These are phyloP conservation scores for Ceratocystis eucalypticola DNA, from an alignment of 2,329 filamentous ascomycete species.

Conservation along the genomic window DNA sequence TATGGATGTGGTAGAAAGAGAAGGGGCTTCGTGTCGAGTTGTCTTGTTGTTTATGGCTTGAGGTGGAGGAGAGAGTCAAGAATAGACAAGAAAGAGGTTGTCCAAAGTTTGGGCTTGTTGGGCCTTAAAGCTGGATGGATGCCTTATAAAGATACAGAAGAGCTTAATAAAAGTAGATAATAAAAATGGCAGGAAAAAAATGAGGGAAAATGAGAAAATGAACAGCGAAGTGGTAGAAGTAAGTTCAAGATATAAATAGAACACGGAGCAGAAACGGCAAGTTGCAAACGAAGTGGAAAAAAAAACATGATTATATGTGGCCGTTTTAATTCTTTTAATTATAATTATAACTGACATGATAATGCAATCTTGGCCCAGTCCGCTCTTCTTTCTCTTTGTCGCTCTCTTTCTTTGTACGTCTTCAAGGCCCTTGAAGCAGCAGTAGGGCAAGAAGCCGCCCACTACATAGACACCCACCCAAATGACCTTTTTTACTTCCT, in stretches of 20 bases:
- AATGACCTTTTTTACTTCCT: neutral
- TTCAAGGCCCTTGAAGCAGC: too few species aligned
- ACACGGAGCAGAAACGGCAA: neutral
- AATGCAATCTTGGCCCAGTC: neutral
- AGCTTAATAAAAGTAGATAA: neutral
- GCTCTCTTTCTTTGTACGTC: too few species aligned
- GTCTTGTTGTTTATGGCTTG: neutral
- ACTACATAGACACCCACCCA: neutral
- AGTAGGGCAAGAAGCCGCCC: too few species aligned
- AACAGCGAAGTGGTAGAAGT: neutral
- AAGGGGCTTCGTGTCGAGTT: neutral
- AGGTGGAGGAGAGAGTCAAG: neutral
- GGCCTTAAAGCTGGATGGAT: neutral
- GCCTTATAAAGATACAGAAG: constrained; percentile 7
- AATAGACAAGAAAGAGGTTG: constrained; percentile 5
- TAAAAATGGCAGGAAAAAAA: constrained; percentile 1
- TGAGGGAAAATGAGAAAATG: neutral
- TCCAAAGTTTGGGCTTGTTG: neutral
- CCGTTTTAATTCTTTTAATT: too few species aligned
- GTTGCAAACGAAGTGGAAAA: too few species aligned
- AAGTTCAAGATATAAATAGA: neutral
- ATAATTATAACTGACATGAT: neutral
- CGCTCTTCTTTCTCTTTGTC: neutral
- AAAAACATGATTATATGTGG: too few species aligned
- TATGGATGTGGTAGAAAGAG: neutral